These are phyloP conservation scores for Lactifluus echinatus DNA, from an alignment of 768 basidiomycete genomes.

Conservation along the genomic window DNA sequence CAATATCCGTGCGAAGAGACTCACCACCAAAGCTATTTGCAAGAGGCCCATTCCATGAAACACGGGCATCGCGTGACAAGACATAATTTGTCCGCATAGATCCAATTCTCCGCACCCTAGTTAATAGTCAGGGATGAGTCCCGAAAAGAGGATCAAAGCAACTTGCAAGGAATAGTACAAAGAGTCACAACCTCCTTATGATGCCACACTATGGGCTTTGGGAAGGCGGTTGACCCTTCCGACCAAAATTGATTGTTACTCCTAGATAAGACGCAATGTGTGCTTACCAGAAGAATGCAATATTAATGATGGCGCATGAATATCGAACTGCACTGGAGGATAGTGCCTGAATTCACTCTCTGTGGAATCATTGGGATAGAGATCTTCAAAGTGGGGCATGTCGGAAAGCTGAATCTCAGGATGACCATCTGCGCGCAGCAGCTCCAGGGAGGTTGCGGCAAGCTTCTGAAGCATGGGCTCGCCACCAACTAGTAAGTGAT, in stretches of 20 bases:
- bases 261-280: not conserved
- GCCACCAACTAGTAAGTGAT: constrained; percentile 25
- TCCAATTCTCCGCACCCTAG: constrained; percentile 23
- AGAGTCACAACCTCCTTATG: constrained; percentile 15
- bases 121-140: not conserved
- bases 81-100: constrained; percentile 23
- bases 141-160: not conserved
- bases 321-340: constrained; percentile 14
- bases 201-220: constrained; percentile 24
- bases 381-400: constrained; percentile 23
- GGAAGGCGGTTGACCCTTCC: constrained; percentile 25
- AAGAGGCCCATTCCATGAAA: constrained; percentile 29
- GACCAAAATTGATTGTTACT: not conserved
- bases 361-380: constrained; percentile 14
- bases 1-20: not conserved
- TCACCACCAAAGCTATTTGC: constrained; percentile 22
- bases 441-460: constrained; percentile 6
- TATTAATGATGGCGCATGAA: constrained; percentile 21
- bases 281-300: constrained; percentile 26
- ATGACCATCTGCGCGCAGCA: constrained; percentile 6
- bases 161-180: constrained; percentile 16
- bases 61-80: constrained; percentile 27
- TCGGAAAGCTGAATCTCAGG: not conserved
- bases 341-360: constrained; percentile 8
- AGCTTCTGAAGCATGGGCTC: constrained; percentile 20